These are phyloP conservation scores for Sugiyamaella pinicola DNA, from an alignment of 1,139 yeast species.

Conservation along the genomic window DNA sequence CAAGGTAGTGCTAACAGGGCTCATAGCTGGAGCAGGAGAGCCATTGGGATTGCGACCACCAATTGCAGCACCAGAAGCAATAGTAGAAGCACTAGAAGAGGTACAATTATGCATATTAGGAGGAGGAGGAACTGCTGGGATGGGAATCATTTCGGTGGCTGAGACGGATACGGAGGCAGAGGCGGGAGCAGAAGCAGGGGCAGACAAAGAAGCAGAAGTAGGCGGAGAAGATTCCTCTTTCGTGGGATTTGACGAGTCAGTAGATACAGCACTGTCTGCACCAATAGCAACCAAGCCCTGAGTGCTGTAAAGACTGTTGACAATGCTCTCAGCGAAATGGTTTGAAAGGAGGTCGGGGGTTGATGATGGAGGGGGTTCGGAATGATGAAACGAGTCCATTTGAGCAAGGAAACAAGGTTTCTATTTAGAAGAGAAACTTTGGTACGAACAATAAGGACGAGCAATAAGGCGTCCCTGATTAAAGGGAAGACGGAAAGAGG, in stretches of 20 bases:
- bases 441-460: too few species aligned
- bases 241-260: not conserved
- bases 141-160: not conserved
- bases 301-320: slow-evolving; percentile 14
- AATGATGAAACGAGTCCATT: slow-evolving; percentile 1
- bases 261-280: not conserved
- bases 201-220: not conserved
- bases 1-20: not conserved
- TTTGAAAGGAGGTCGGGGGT: slow-evolving; percentile 3
- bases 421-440: too few species aligned
- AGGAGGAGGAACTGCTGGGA: not conserved
- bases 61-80: not conserved
- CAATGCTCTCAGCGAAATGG: slow-evolving; percentile 18
- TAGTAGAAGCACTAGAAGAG: not conserved
- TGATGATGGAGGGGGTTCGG: not conserved
- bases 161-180: not conserved
- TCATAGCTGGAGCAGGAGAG: not conserved
- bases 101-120: not conserved
- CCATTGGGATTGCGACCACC: not conserved
- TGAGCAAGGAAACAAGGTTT: too few species aligned
- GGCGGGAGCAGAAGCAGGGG: not conserved
- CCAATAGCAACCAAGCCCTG: not conserved
- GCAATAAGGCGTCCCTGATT: too few species aligned
- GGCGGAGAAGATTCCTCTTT: not conserved
- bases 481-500: too few species aligned